Base-by-base conservation (phyloP, 306 rosid species). In the Glycine tomentella region DNA sequence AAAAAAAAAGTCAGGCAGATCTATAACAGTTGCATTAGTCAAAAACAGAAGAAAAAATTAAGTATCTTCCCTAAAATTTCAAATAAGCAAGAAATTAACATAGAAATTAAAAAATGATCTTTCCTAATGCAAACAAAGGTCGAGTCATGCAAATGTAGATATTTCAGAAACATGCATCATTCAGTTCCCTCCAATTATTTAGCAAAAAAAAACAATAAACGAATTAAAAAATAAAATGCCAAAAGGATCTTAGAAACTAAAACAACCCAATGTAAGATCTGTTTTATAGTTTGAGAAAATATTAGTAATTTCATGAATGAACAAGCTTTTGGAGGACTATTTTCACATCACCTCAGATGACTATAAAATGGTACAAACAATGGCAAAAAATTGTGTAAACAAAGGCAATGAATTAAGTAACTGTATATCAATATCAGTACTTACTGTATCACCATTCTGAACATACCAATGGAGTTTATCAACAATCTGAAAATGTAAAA, bases 381-480 rank as follows among this genome's bases (percentile, higher is more conserved):
- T 55, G 64, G 61, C 64, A 49, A 74, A 49, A 71, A 59, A 15
- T 20, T 8, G 34, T 34, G 61, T 44, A 38, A 56, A 57, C 2
- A 17, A 48, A 50, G 1, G 50, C 50, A 38, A 79, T 1, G 31
- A 63, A 42, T 36, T 14, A 63, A 56, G 51, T 15, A 72, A 81
- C 40, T 56, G 15, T 44, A 78, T 42, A 51, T 55, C 10, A 20
- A 80, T 62, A 72, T 52, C 33, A 80, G 78, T 38, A 66, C 92
- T 82, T 88, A 93, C 99, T 81, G 68, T 93, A 85, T 95, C 97
- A 59, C 87, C 96, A 81, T 83, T 82, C 84, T 88, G 83, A 69
- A 80, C 90, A 80, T 93, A 93, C 86, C 93, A 89, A 68, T 89
- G 97, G 63, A 93, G 92, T 85, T 79, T 93, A 72, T 89, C 89